A percentile compares a stretch with the other conserved stretches of the same genome.
Conservation (phyloP, 2,329 filamentous ascomycete genomes). For the Pseudogymnoascus sp. region DNA sequence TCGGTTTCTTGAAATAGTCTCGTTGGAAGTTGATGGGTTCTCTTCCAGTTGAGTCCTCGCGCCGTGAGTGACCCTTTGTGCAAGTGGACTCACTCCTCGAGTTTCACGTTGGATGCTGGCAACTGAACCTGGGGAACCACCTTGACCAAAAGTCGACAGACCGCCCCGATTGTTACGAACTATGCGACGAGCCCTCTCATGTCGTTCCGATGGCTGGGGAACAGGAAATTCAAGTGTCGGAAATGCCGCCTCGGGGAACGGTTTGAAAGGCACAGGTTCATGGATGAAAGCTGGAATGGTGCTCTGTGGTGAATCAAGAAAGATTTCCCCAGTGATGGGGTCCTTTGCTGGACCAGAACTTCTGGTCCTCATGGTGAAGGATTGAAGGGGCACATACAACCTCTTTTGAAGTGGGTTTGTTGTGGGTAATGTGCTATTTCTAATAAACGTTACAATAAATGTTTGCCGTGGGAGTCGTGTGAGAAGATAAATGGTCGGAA, state of each 20-base stretch:
- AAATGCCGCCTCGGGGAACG: neutral
- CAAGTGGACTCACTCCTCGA: neutral
- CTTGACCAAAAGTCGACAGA: neutral
- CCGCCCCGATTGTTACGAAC: neutral
- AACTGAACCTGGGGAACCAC: neutral
- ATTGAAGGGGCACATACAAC: neutral
- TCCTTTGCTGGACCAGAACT: slow-evolving; percentile 6
- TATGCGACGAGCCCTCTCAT: neutral
- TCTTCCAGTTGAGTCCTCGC: neutral
- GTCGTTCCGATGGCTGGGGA: neutral
- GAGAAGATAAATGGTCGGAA: neutral
- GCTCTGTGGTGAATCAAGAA: neutral
- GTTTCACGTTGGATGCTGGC: neutral
- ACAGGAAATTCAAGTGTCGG: slow-evolving; percentile 1
- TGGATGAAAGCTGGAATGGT: neutral
- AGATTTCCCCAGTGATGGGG: neutral
- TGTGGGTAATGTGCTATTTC: neutral
- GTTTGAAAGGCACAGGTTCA: neutral
- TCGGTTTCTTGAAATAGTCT: neutral
- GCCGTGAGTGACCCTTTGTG: neutral
- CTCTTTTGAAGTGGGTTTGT: neutral
- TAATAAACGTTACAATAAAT: neutral
- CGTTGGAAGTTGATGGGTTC: neutral
- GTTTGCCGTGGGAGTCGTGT: neutral
- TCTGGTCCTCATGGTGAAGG: neutral